phyloP scores from a whole-genome alignment of 169 alveolate genomes.

The Cryptosporidium viatorum region DNA sequence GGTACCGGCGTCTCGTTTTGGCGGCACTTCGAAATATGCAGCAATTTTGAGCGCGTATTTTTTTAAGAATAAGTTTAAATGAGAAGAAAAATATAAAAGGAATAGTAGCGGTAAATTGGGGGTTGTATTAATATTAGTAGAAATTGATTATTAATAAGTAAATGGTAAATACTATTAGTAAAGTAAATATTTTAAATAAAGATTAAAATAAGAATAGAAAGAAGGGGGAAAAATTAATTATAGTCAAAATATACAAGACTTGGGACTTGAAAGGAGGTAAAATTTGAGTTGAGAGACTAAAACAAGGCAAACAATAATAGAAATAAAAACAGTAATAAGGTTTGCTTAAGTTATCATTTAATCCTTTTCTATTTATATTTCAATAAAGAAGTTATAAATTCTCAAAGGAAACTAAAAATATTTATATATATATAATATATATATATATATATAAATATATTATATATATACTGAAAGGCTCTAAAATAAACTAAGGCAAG shows the following conservation, averaged over 20 bases:
- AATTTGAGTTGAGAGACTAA: background rate
- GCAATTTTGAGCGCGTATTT: background rate
- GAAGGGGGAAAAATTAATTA: background rate
- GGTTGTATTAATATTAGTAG: background rate
- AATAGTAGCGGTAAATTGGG: background rate
- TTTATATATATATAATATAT: no score
- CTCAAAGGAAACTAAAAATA: background rate
- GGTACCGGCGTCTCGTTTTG: slow-evolving; percentile 11
- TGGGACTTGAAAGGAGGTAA: background rate
- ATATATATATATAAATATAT: no score
- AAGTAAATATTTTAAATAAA: no score
- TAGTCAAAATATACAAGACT: background rate
- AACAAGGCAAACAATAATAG: background rate
- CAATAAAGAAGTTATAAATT: no score
- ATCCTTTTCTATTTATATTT: background rate
- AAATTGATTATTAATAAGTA: no score
- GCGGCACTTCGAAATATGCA: background rate
- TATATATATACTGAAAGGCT: background rate
- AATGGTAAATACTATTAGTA: no score
- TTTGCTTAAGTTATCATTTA: background rate
- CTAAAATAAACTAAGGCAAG: background rate
- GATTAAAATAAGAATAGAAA: no score
- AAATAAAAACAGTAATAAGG: background rate
- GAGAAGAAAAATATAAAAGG: background rate
- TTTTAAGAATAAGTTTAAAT: no score